Conservation (phyloP, 2,329 filamentous ascomycete species). For the Thielaviopsis cerberus region DNA sequence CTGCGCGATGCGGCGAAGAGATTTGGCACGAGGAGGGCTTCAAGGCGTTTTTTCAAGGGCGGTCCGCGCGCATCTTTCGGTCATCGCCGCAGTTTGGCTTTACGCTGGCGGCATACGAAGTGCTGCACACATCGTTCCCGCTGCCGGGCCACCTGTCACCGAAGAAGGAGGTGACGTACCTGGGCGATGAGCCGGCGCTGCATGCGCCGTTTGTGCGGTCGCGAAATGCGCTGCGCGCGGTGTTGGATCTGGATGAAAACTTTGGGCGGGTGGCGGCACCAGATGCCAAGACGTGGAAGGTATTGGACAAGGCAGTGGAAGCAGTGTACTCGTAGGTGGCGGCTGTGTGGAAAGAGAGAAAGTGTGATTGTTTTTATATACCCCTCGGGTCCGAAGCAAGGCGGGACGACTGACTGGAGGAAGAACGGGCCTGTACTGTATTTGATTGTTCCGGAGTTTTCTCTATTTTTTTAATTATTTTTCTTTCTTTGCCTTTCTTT, state of each 20-base stretch:
- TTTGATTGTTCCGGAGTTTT: neutral
- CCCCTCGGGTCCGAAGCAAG: neutral
- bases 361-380: neutral
- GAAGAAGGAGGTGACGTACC: conserved; percentile 31
- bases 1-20: conserved; percentile 71
- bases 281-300: conserved; percentile 33
- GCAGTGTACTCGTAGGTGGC: conserved; percentile 7
- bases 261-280: conserved; percentile 60
- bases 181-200: conserved; percentile 37
- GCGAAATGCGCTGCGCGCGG: conserved; percentile 85
- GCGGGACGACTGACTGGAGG: neutral
- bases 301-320: conserved; percentile 22
- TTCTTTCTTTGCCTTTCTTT: neutral
- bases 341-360: neutral
- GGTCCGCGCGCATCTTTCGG: conserved; percentile 81
- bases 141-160: conserved; percentile 38
- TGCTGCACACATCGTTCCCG: conserved; percentile 52
- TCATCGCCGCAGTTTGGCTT: conserved; percentile 97
- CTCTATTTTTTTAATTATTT: neutral
- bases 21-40: conserved; percentile 85
- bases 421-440: conserved; percentile 5
- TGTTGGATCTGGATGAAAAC: conserved; percentile 82
- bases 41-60: conserved; percentile 95
- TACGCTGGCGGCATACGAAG: conserved; percentile 86
- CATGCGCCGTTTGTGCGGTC: conserved; percentile 43